Evolutionary conservation across 1,284 basidiomycete species (phyloP), one percentile per base, ranked within the genome.

Genomic region (Microbotryum lychnidis-dioicae): DNA sequence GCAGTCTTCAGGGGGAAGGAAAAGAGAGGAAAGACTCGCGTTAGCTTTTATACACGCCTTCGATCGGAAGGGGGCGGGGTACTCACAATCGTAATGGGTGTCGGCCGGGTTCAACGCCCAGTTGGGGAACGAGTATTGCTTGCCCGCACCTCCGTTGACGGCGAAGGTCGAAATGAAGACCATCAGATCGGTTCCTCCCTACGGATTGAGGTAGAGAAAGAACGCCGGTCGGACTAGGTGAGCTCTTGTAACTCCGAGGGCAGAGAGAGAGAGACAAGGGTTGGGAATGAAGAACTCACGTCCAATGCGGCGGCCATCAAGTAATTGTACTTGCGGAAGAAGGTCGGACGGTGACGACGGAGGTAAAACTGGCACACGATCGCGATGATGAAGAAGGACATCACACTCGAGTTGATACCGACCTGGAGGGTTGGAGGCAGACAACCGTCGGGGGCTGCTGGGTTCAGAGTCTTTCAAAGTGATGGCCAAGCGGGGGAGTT

Each of bases 321-420:
- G 58, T 70, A 72, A 53, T 70, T 70, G 61, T 64, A 69, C 61
- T 67, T 60, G 25, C 64, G 64, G 66, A 68, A 66, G 58, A 45
- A 66, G 7, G 33, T 58, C 10, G 67, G 64, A 21, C 51, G 49
- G 56, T 58, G 53, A 18, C 47, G 52, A 20, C 60, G 55, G 31
- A 45, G 29, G 56, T 58, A 62, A 10, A 23, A 52, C 31, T 62
- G 60, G 12, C 56, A 58, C n/a, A 27, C 6, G 46, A 58, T 18
- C 18, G 56, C 56, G 31, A 60, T 33, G n/a, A 58, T 12, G 50
- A 61, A 50, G 29, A 49, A 33, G 10, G 54, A 49, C 23, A 61
- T 59, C 21, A 60, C n/a, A 14, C 42, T 25, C 9, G 56, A 57
- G 50, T 62, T 62, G 51, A 62, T 62, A 31, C 60, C 60, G 18